A percentile compares a stretch with the other conserved stretches of the same genome.
These are phyloP conservation scores for Mycena crocata DNA, from an alignment of 768 basidiomycete species.

Conservation along the genomic window DNA sequence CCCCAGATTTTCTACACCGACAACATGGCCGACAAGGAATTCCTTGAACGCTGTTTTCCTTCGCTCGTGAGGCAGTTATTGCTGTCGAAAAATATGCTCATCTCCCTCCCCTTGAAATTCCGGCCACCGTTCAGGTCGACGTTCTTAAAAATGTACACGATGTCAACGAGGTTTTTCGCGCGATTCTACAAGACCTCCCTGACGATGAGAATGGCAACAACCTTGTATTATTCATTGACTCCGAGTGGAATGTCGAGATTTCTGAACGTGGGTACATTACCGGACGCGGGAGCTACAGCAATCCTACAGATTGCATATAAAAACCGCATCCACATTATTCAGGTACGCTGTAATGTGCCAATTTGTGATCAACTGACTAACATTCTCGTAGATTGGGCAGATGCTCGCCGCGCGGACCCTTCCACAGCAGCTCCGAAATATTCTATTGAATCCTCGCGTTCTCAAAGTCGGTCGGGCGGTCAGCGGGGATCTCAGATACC, in stretches of 20 bases:
- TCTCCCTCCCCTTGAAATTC: constrained; percentile 22
- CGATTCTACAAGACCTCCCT: background rate
- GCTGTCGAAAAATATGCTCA: no score
- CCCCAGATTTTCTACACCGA: no score
- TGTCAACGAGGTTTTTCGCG: background rate
- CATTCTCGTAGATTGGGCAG: background rate
- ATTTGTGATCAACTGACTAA: background rate
- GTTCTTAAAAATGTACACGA: background rate
- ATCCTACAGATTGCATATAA: background rate
- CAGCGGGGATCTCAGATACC: constrained; percentile 1
- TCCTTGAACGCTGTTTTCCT: no score
- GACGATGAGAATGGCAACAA: background rate
- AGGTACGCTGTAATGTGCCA: background rate
- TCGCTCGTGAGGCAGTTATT: no score
- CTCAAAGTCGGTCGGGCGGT: constrained; percentile 5
- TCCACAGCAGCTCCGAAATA: background rate
- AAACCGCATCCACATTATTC: background rate
- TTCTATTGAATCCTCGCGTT: background rate
- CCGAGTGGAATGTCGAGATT: constrained; percentile 14
- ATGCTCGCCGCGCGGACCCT: background rate
- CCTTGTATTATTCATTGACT: background rate
- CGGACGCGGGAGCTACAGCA: background rate
- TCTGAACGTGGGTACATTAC: constrained; percentile 1
- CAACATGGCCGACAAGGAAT: no score
- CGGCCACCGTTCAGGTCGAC: background rate